Conservation (phyloP, 2,329 filamentous ascomycete genomes). For the Paraconiothyrium brasiliense region DNA sequence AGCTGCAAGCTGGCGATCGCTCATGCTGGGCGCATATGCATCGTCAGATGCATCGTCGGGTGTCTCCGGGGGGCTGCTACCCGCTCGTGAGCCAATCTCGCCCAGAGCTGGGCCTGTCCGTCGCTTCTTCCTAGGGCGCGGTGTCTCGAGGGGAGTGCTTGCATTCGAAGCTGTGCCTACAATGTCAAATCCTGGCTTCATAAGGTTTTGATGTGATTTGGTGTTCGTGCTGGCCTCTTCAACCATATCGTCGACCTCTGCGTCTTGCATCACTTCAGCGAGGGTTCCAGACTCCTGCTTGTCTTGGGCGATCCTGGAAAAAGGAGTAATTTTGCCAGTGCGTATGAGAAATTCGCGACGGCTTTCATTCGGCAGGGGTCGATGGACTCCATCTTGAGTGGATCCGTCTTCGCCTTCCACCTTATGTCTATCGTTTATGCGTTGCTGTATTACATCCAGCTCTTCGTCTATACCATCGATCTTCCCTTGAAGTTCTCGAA, state of each 20-base stretch:
- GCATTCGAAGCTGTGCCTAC: slow-evolving; percentile 39
- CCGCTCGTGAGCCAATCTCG: slow-evolving; percentile 26
- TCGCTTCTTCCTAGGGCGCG: slow-evolving; percentile 54
- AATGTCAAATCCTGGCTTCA: slow-evolving; percentile 58
- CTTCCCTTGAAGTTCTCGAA: slow-evolving; percentile 71
- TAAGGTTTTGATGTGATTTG: slow-evolving; percentile 58
- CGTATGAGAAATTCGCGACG: slow-evolving; percentile 90
- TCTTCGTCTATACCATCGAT: slow-evolving; percentile 74
- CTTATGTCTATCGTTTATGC: slow-evolving; percentile 79
- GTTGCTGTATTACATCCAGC: slow-evolving; percentile 78
- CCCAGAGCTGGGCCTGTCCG: slow-evolving; percentile 36
- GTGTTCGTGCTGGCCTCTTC: slow-evolving; percentile 53
- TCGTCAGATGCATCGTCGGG: slow-evolving; percentile 51
- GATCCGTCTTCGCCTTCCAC: slow-evolving; percentile 59
- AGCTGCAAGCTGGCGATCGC: slow-evolving; percentile 51
- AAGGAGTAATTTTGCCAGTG: slow-evolving; percentile 97
- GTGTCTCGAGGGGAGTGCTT: slow-evolving; percentile 38
- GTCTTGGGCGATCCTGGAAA: slow-evolving; percentile 78
- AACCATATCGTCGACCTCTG: slow-evolving; percentile 73
- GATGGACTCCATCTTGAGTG: slow-evolving; percentile 59
- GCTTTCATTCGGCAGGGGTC: slow-evolving; percentile 79
- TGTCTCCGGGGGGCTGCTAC: slow-evolving; percentile 28
- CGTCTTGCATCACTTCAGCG: slow-evolving; percentile 80
- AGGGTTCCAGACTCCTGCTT: slow-evolving; percentile 73
- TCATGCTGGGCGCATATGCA: slow-evolving; percentile 52